Base-by-base conservation (phyloP, 1,284 basidiomycete species). In the Cryptococcus sp. region DNA sequence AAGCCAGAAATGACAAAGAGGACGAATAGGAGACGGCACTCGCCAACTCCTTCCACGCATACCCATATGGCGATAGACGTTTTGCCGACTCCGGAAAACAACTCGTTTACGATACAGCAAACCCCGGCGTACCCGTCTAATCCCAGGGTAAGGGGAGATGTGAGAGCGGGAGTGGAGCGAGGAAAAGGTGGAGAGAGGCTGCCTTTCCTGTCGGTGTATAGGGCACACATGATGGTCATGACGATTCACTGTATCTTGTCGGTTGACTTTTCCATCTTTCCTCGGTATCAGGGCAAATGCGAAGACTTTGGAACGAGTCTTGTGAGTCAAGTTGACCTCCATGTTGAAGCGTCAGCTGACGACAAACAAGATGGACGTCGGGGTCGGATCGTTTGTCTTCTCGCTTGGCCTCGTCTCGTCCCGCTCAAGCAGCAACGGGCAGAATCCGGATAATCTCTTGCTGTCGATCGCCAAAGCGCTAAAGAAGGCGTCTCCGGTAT, bases 181-280 rank as follows among this genome's bases (percentile, higher is more conserved):
- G 18, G 9, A 40, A 38, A 19, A 31, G 25, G 12, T 12, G 40
- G 4, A 16, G 23, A 28, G 12, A 35, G 48, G 33, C 18, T 69
- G 36, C 72, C 76, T 1, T 85, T 89, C 41, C 71, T 99, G 48
- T 88, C 91, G 7, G 82, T 86, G 0, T 98, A 95, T 68, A 79
- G 95, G 41, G 83, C 92, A 2, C 89, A 97, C 66, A 93, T 97
- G 89, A 86, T 98, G 79, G 74, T 97, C 28, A 82, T 98, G 78
- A 97, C 95, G 0, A 75, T 86, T 35, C 78, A 95, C 37, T 85
- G 84, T 34, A 98, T 99, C 54, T 80, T 98, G 7, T 94, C 95
- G 0, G 94, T 98, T 41, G 95, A 99, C 66, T 99, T 99, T 64
- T 81, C 81, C 0, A 79, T 94, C 22, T 98, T 97, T 64, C 94